Evolutionary conservation across 257 asterid species (phyloP).

Genomic region (Solanum appendiculatum): DNA sequence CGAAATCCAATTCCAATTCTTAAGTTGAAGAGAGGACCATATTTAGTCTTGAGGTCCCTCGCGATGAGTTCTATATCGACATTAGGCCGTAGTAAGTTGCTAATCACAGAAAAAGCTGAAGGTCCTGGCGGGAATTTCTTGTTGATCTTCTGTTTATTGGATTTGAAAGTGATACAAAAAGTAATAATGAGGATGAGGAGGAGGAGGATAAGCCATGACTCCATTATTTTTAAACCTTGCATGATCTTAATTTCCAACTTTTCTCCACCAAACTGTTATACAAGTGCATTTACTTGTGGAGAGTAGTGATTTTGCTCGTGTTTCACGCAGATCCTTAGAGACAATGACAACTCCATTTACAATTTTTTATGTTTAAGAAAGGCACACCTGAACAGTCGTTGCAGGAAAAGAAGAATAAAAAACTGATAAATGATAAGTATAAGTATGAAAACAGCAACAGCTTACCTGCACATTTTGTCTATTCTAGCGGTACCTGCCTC

Average conservation of each 20-base stretch:
- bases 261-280: neutral
- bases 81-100: slow-evolving; percentile 22
- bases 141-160: neutral
- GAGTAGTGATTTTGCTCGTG: neutral
- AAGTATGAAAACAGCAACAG: no score
- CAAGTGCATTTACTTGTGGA: neutral
- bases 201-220: neutral
- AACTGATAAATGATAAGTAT: neutral
- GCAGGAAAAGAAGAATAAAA: neutral
- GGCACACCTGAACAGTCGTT: neutral
- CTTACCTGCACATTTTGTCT: no score
- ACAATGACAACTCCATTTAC: neutral
- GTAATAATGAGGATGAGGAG: neutral
- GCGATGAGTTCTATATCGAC: slow-evolving; percentile 22
- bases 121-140: slow-evolving; percentile 36
- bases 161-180: neutral
- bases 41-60: slow-evolving; percentile 14
- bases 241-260: neutral
- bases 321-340: neutral
- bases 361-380: neutral
- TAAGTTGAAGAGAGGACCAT: slow-evolving; percentile 36
- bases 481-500: no score
- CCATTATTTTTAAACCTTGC: neutral
- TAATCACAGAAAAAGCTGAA: slow-evolving; percentile 12
- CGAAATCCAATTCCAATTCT: slow-evolving; percentile 3